Percentiles rank a stretch among this genome's conserved stretches.
These are phyloP conservation scores for Mentha longifolia DNA, from an alignment of 257 asterid genomes.

Conservation along the genomic window DNA sequence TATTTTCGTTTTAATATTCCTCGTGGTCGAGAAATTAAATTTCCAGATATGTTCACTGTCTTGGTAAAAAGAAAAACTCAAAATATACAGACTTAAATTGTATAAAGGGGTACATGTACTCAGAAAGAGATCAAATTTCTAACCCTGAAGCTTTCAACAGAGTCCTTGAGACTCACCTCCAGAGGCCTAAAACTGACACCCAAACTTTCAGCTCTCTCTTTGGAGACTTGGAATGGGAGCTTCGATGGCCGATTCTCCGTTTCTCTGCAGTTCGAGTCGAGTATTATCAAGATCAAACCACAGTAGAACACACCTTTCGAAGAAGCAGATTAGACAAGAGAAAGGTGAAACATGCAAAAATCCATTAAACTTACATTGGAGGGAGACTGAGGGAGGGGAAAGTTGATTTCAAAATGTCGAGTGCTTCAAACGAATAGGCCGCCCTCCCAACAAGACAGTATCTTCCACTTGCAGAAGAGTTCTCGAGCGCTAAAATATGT, in stretches of 20 bases:
- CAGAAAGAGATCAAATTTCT: conserved; percentile 38
- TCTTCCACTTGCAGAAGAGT: conserved; percentile 51
- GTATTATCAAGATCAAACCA: too few relatives aligned
- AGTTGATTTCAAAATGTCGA: conserved; percentile 37
- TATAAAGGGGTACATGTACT: too few relatives aligned
- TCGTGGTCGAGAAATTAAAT: too few relatives aligned
- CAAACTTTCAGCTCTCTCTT: conserved; percentile 42
- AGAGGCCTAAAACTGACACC: conserved; percentile 40
- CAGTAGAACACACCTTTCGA: too few relatives aligned
- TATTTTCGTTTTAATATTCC: too few relatives aligned
- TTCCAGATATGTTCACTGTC: too few relatives aligned
- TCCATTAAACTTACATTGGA: conserved; percentile 36
- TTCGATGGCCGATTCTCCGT: background rate
- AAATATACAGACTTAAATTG: too few relatives aligned
- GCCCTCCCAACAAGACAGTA: conserved; percentile 54
- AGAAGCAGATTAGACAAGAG: too few relatives aligned
- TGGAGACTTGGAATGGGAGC: conserved; percentile 30
- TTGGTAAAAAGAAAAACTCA: too few relatives aligned
- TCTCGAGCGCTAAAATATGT: conserved; percentile 59
- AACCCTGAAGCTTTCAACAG: background rate
- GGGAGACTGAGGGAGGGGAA: conserved; percentile 58
- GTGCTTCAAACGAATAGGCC: conserved; percentile 39
- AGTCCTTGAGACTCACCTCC: conserved; percentile 46
- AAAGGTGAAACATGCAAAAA: too few relatives aligned
- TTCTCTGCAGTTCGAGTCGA: background rate